Conservation (phyloP, 495 filamentous ascomycete genomes). For the Neurospora intermedia region DNA sequence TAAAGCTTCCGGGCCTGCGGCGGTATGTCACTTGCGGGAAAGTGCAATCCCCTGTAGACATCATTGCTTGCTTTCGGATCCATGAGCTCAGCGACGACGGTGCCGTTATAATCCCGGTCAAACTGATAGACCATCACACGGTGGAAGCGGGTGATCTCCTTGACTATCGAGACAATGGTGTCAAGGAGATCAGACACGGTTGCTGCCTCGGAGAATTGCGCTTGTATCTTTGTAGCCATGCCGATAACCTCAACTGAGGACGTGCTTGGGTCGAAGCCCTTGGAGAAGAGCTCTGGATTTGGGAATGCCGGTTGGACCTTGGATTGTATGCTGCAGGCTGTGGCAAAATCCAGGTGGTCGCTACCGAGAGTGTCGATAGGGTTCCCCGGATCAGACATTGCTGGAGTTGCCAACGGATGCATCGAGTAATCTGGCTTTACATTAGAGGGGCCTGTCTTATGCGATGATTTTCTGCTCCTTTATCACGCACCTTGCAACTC, state of each 20-base stretch:
- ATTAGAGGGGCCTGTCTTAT: background rate
- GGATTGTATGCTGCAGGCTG: conserved; percentile 14
- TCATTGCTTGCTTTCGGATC: conserved; percentile 13
- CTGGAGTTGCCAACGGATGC: conserved; percentile 8
- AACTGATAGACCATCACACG: conserved; percentile 19
- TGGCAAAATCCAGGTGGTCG: conserved; percentile 16
- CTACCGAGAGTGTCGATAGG: conserved; percentile 16
- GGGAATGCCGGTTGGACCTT: conserved; percentile 11
- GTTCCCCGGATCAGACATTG: background rate
- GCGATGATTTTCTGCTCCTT: background rate
- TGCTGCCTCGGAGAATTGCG: conserved; percentile 9
- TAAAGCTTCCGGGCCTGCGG: conserved; percentile 40
- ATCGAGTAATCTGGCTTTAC: conserved; percentile 5
- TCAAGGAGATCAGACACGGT: conserved; percentile 10
- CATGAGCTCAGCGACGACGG: conserved; percentile 17
- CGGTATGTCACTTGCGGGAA: conserved; percentile 16
- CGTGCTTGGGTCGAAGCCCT: conserved; percentile 2
- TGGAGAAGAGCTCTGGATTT: background rate
- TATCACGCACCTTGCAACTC: conserved; percentile 8
- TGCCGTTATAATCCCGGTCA: conserved; percentile 16
- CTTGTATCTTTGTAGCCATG: conserved; percentile 15
- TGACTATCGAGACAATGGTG: conserved; percentile 11
- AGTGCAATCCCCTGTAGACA: conserved; percentile 15
- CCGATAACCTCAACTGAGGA: conserved; percentile 12
- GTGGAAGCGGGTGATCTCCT: conserved; percentile 12